Percentiles rank a stretch among this genome's conserved stretches.
These are phyloP conservation scores for Boletus sp. DNA, from an alignment of 768 basidiomycete genomes.

Conservation along the genomic window DNA sequence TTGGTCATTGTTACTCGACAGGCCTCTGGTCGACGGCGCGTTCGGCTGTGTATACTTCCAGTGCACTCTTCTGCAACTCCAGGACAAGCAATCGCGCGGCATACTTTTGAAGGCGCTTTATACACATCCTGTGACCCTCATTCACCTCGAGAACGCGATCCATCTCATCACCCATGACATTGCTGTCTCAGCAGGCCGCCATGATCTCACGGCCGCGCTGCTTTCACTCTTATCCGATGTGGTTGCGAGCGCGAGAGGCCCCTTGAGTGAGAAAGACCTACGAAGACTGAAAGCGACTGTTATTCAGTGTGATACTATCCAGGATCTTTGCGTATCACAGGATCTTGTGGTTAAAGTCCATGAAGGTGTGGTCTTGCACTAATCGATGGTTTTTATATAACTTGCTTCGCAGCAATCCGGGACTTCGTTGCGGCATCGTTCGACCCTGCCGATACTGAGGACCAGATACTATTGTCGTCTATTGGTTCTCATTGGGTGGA, in stretches of 20 bases:
- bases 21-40: slow-evolving; percentile 10
- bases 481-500: slow-evolving; percentile 46
- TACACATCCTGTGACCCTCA: slow-evolving; percentile 18
- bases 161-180: slow-evolving; percentile 40
- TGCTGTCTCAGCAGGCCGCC: slow-evolving; percentile 13
- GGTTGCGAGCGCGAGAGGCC: slow-evolving; percentile 25
- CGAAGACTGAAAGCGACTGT: slow-evolving; percentile 44
- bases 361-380: slow-evolving; percentile 32
- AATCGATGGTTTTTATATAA: neutral
- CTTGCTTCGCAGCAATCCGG: slow-evolving; percentile 37
- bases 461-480: slow-evolving; percentile 40
- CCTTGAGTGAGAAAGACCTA: slow-evolving; percentile 33
- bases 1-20: slow-evolving; percentile 1
- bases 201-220: slow-evolving; percentile 30
- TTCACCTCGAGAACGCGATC: slow-evolving; percentile 37
- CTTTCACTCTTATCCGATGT: slow-evolving; percentile 42
- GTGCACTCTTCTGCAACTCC: slow-evolving; percentile 21
- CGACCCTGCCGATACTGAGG: slow-evolving; percentile 33
- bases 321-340: slow-evolving; percentile 33
- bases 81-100: slow-evolving; percentile 21
- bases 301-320: slow-evolving; percentile 32
- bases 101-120: slow-evolving; percentile 39
- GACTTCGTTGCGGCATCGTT: slow-evolving; percentile 42
- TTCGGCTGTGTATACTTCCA: slow-evolving; percentile 51
- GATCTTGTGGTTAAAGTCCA: slow-evolving; percentile 25